These are phyloP conservation scores for Naganishia vaughanmartiniae DNA, from an alignment of 768 basidiomycete genomes.

Conservation along the genomic window DNA sequence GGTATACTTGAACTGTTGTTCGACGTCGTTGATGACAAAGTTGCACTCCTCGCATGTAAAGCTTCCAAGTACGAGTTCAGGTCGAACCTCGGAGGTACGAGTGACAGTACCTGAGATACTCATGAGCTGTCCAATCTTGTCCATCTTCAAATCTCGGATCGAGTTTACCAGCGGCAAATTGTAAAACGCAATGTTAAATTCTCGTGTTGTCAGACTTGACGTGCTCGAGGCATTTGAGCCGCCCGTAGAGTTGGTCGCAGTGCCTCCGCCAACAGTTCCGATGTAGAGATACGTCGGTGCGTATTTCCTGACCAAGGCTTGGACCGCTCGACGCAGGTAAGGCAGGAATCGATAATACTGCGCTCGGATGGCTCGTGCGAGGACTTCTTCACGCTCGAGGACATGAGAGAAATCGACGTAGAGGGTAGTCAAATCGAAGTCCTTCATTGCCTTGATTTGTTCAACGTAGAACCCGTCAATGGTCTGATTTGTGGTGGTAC, in stretches of 20 bases:
- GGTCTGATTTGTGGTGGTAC: conserved; percentile 52
- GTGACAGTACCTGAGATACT: conserved; percentile 97
- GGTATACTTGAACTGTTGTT: conserved; percentile 99
- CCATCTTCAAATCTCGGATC: conserved; percentile 87
- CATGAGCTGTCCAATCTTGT: conserved; percentile 89
- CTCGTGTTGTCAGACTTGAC: conserved; percentile 81
- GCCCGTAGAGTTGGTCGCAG: conserved; percentile 6
- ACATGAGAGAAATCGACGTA: conserved; percentile 94
- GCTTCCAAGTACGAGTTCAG: conserved; percentile 87
- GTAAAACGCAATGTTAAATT: conserved; percentile 94
- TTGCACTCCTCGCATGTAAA: conserved; percentile 88
- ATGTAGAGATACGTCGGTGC: conserved; percentile 94
- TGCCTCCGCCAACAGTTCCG: conserved; percentile 62
- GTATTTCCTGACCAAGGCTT: conserved; percentile 81
- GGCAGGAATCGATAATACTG: conserved; percentile 97
- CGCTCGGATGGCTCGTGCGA: conserved; percentile 86
- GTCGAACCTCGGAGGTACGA: conserved; percentile 92
- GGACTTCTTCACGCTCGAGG: conserved; percentile 82
- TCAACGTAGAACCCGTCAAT: conserved; percentile 77
- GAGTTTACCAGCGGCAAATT: conserved; percentile 89
- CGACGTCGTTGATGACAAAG: conserved; percentile 82
- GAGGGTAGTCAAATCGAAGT: conserved; percentile 89
- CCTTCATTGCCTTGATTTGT: conserved; percentile 91
- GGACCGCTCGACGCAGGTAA: conserved; percentile 84
- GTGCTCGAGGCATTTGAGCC: conserved; percentile 57